A percentile compares a stretch with the other conserved stretches of the same genome.
Evolutionary conservation across 1,284 basidiomycete genomes (phyloP).

Genomic region (Leccinum subrobustum): DNA sequence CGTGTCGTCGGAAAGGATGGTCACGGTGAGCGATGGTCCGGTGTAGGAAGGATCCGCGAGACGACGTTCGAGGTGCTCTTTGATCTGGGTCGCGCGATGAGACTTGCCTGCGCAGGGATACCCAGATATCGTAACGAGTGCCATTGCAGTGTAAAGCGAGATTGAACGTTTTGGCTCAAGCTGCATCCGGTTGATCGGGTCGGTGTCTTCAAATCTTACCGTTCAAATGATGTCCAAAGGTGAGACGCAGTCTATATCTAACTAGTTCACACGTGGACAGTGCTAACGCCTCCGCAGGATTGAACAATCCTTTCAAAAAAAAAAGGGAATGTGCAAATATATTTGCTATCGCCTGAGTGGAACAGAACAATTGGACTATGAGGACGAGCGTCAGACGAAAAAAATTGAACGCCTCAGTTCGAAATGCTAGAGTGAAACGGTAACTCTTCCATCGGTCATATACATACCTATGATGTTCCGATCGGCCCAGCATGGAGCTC

Average conservation of each 20-base stretch:
- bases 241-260: neutral
- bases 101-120: slow-evolving; percentile 90
- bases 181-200: neutral
- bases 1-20: slow-evolving; percentile 77
- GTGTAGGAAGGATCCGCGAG: slow-evolving; percentile 49
- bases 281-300: neutral
- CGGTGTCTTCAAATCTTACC: neutral
- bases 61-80: slow-evolving; percentile 55
- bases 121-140: slow-evolving; percentile 91
- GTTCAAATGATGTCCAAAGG: neutral
- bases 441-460: neutral
- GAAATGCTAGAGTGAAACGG: neutral
- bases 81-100: slow-evolving; percentile 67
- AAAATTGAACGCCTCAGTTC: neutral
- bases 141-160: slow-evolving; percentile 48
- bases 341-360: neutral
- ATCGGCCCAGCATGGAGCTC: neutral
- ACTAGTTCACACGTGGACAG: neutral
- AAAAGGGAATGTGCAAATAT: too few relatives aligned
- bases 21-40: slow-evolving; percentile 57
- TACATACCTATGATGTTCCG: neutral
- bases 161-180: neutral
- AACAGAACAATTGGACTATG: too few relatives aligned
- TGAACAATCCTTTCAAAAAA: neutral
- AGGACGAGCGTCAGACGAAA: neutral